phyloP scores from a whole-genome alignment of 106 monocot species.

The Apostasia shenzhenica region DNA sequence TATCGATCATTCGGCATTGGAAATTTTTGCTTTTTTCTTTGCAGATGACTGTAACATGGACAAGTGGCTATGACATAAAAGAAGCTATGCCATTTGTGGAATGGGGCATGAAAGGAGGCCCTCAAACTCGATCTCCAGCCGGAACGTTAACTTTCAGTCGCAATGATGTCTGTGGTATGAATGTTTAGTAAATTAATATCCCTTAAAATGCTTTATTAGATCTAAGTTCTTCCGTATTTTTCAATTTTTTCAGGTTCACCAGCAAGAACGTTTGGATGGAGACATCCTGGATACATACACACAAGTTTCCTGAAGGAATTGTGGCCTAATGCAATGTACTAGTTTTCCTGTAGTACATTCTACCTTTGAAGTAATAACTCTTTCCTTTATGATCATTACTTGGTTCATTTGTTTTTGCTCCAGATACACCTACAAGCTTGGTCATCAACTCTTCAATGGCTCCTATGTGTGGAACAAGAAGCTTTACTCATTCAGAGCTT shows the following conservation, averaged over 20 bases:
- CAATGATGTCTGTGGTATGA: slow-evolving; percentile 78
- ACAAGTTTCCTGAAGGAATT: slow-evolving; percentile 81
- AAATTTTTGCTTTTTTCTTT: slow-evolving; percentile 1
- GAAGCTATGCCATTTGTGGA: slow-evolving; percentile 90
- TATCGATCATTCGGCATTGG: no score
- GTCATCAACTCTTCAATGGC: slow-evolving; percentile 58
- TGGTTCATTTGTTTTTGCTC: background rate
- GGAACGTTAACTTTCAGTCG: slow-evolving; percentile 85
- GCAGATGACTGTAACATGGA: slow-evolving; percentile 97
- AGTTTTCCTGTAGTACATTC: background rate
- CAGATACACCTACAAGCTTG: slow-evolving; percentile 86
- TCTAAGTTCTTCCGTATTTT: background rate
- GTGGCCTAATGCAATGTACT: slow-evolving; percentile 82
- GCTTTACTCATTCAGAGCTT: slow-evolving; percentile 61
- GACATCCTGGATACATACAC: slow-evolving; percentile 92
- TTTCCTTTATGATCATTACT: background rate
- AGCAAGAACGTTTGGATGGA: slow-evolving; percentile 92
- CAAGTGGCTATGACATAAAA: slow-evolving; percentile 76
- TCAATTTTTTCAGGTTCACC: slow-evolving; percentile 51
- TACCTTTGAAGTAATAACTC: no score
- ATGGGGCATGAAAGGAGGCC: slow-evolving; percentile 67
- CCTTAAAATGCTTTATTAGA: background rate
- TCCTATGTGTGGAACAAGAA: slow-evolving; percentile 75
- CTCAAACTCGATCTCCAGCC: slow-evolving; percentile 48
- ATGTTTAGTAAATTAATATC: background rate